Evolutionary conservation across 2,329 filamentous ascomycete genomes (phyloP), one percentile per base, ranked within the genome.

Genomic region (Purpureocillium takamizusanense): DNA sequence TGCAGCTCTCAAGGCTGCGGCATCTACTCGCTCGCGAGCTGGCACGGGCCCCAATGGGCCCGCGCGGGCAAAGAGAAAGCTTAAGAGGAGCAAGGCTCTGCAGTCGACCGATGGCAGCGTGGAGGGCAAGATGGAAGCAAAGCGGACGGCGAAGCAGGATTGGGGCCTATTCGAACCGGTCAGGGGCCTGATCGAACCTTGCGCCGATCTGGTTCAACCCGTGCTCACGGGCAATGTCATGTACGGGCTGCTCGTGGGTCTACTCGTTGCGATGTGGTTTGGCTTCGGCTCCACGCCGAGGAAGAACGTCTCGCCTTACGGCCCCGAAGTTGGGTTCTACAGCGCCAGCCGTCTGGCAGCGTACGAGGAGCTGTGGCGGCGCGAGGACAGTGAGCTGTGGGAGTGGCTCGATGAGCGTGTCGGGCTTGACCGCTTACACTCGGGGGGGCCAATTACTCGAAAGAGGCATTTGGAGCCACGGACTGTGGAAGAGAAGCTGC

Each of bases 331-430:
- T 16, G 51, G 51, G 21, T 47, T 58, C 13, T 57, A 57, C 41
- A 51, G 52, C 29, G 74, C 84, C 0, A 79, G 89, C 39, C 76
- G 88, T 6, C 64, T 88, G 13, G 79, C 83, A 2, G 87, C 86
- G 1, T 97, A 95, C 56, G 89, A 97, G 49, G 86, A 95, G 61
- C 83, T 97, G 54, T 98, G 90, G 89, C 74, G 79, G 28, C 70
- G 78, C 31, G 87, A 95, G 58, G 89, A 95, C 56, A 86, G 77
- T 47, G 86, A 92, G 51, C 66, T 95, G 9, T 95, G 89, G 89
- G 81, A 86, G 41, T 95, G 89, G 89, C 66, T 95, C 4, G 89
- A 95, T 58, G 86, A 94, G 51, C 74, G 89, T 14, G 81, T 87
- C 2, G 83, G 86, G 2, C 66, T 92, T 55, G 82, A 87, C 40